Percentiles rank a stretch among this genome's conserved stretches.
These are phyloP conservation scores for Infundibulicybe gibba DNA, from an alignment of 768 basidiomycete genomes.

Conservation along the genomic window DNA sequence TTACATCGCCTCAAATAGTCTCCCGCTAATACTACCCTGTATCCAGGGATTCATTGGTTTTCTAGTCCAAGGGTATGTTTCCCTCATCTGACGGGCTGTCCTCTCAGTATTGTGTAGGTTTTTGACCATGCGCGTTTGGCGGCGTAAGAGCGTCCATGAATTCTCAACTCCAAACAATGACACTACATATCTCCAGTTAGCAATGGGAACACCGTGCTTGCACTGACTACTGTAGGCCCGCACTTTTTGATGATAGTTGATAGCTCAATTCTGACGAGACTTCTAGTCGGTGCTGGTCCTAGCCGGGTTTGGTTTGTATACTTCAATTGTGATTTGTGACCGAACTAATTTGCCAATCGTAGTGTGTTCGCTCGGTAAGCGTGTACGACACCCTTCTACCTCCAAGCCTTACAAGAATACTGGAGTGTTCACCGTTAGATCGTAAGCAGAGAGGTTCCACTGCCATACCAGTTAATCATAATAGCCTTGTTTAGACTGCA, in stretches of 20 bases:
- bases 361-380: slow-evolving; percentile 41
- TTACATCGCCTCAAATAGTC: neutral
- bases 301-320: slow-evolving; percentile 44
- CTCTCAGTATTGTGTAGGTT: slow-evolving; percentile 23
- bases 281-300: slow-evolving; percentile 38
- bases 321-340: neutral
- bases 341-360: neutral
- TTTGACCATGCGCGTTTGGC: slow-evolving; percentile 39
- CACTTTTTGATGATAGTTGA: neutral
- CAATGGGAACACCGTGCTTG: slow-evolving; percentile 39
- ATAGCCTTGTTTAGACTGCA: slow-evolving; percentile 28
- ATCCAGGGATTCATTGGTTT: slow-evolving; percentile 49
- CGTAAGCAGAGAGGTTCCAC: slow-evolving; percentile 25
- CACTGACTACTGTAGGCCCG: slow-evolving; percentile 35
- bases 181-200: slow-evolving; percentile 35
- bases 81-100: neutral
- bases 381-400: slow-evolving; percentile 2
- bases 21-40: slow-evolving; percentile 1
- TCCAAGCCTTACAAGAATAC: slow-evolving; percentile 1
- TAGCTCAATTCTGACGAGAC: neutral
- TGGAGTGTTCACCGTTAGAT: slow-evolving; percentile 42
- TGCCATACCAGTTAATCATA: neutral
- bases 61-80: slow-evolving; percentile 47
- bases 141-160: slow-evolving; percentile 28
- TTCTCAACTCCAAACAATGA: neutral